Percentiles rank a stretch among this genome's conserved stretches.
These are phyloP conservation scores for Kluyveromyces wickerhamii DNA, from an alignment of 805 yeast genomes.

Conservation along the genomic window DNA sequence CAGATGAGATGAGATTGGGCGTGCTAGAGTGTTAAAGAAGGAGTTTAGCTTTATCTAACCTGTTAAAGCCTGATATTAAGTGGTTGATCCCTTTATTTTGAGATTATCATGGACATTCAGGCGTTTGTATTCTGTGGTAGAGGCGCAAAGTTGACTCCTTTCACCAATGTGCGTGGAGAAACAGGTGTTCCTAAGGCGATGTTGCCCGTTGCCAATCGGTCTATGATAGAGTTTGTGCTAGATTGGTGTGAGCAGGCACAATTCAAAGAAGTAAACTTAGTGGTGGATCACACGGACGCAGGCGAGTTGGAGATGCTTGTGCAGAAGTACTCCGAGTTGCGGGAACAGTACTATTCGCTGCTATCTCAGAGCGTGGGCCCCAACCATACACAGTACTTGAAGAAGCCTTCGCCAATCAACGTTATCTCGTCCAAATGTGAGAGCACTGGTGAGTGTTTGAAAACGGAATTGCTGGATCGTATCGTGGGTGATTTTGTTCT, in stretches of 20 bases:
- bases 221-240: slow-evolving; percentile 78
- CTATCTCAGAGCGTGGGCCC: slow-evolving; percentile 18
- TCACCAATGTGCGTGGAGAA: slow-evolving; percentile 46
- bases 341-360: slow-evolving; percentile 30
- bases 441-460: slow-evolving; percentile 56
- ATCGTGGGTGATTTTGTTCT: slow-evolving; percentile 56
- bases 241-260: slow-evolving; percentile 91
- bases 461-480: slow-evolving; percentile 36
- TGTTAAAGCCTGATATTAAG: too few species aligned
- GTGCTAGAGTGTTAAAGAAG: too few species aligned
- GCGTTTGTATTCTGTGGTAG: slow-evolving; percentile 86
- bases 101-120: slow-evolving; percentile 93
- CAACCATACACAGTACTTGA: slow-evolving; percentile 23
- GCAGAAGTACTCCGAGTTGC: slow-evolving; percentile 36
- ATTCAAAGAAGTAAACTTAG: slow-evolving; percentile 61
- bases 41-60: too few species aligned
- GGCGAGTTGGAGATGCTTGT: slow-evolving; percentile 43
- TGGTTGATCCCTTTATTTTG: too few species aligned
- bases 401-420: slow-evolving; percentile 33
- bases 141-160: slow-evolving; percentile 67
- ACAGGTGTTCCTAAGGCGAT: slow-evolving; percentile 76
- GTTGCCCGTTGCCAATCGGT: slow-evolving; percentile 81
- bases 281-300: slow-evolving; percentile 42
- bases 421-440: slow-evolving; percentile 39
- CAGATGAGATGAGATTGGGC: too few species aligned